These are phyloP conservation scores for Orbilia brochopaga DNA, from an alignment of 2,329 filamentous ascomycete genomes.

Conservation along the genomic window DNA sequence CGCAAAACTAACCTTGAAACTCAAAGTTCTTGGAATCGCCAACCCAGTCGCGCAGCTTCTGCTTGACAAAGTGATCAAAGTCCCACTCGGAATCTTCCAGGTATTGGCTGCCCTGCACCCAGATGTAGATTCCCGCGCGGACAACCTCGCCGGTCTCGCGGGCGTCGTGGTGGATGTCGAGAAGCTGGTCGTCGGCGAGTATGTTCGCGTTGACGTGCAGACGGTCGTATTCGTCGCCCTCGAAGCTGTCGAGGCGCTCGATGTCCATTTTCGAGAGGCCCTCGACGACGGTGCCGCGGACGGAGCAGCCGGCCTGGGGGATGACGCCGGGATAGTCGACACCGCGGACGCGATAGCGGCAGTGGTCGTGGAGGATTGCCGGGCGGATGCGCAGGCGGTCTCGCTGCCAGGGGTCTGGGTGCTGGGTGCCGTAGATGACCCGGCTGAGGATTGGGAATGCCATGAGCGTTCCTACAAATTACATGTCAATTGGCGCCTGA, in stretches of 20 bases:
- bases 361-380: conserved; percentile 75
- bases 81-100: conserved; percentile 85
- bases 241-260: conserved; percentile 77
- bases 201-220: conserved; percentile 61
- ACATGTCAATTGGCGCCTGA: neutral
- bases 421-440: conserved; percentile 73
- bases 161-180: conserved; percentile 56
- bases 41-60: conserved; percentile 72
- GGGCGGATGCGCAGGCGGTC: conserved; percentile 70
- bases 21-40: conserved; percentile 55
- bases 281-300: conserved; percentile 76
- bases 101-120: conserved; percentile 59
- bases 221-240: conserved; percentile 75
- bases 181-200: conserved; percentile 56
- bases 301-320: conserved; percentile 64
- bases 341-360: conserved; percentile 70
- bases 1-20: conserved; percentile 49
- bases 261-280: conserved; percentile 81
- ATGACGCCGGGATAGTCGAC: conserved; percentile 85
- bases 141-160: conserved; percentile 60
- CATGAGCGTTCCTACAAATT: conserved; percentile 69
- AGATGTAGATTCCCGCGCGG: conserved; percentile 71
- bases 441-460: conserved; percentile 83
- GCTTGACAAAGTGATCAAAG: conserved; percentile 77
- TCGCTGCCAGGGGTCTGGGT: conserved; percentile 62